These are phyloP conservation scores for Lecanicillium sp. DNA, from an alignment of 2,329 filamentous ascomycete genomes.

Conservation along the genomic window DNA sequence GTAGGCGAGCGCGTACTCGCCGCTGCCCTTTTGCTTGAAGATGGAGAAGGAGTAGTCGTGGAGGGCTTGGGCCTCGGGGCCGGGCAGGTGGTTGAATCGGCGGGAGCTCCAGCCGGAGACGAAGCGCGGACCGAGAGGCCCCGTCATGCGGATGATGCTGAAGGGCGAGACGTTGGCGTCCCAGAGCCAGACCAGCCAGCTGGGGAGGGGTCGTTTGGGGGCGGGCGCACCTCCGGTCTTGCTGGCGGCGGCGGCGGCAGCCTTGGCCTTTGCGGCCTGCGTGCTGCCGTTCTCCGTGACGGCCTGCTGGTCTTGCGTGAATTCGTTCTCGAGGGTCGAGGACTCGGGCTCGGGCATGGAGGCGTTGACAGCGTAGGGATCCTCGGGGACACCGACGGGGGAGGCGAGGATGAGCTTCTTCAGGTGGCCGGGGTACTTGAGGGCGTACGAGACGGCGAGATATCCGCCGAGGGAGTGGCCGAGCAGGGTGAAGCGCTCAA, in stretches of 20 bases:
- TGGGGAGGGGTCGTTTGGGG: constrained; percentile 57
- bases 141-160: constrained; percentile 78
- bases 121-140: constrained; percentile 82
- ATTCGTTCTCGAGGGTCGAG: constrained; percentile 70
- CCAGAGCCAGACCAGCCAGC: constrained; percentile 92
- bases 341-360: constrained; percentile 71
- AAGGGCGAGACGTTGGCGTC: constrained; percentile 96
- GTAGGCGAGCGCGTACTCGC: constrained; percentile 89
- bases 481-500: constrained; percentile 88
- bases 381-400: constrained; percentile 89
- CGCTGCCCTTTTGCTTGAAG: constrained; percentile 85
- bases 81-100: constrained; percentile 82
- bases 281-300: constrained; percentile 35
- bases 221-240: constrained; percentile 27
- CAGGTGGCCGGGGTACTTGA: constrained; percentile 90
- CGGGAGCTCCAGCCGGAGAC: constrained; percentile 93
- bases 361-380: constrained; percentile 80
- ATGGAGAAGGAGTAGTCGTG: constrained; percentile 94
- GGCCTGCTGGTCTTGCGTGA: constrained; percentile 64
- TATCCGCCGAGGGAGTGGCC: constrained; percentile 94
- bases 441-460: constrained; percentile 86
- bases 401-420: constrained; percentile 96
- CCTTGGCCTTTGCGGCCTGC: constrained; percentile 21
- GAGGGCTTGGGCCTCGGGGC: constrained; percentile 72
- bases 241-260: constrained; percentile 19